phyloP scores from a whole-genome alignment of 192 early-diverging fungal species.

The Piromyces sp. region DNA sequence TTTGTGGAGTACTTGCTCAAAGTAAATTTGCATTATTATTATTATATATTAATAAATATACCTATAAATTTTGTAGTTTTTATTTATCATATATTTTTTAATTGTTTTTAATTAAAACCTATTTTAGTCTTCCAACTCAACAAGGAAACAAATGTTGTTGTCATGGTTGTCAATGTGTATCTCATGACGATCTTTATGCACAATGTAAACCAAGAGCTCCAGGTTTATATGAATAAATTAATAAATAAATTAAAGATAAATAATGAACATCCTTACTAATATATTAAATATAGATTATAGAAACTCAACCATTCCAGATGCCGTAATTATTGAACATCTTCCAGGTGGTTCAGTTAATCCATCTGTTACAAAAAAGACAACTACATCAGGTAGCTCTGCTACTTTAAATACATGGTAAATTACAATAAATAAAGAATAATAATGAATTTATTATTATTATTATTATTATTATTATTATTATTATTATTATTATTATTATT shows the following conservation, averaged over 20 bases:
- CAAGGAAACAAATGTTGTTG: background rate
- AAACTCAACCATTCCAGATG: background rate
- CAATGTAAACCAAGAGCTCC: background rate
- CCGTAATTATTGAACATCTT: background rate
- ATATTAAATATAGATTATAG: background rate
- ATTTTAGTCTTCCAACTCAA: background rate
- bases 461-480: too few species aligned
- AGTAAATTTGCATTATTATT: background rate
- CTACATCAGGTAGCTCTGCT: background rate
- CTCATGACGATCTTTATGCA: background rate
- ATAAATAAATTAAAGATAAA: background rate
- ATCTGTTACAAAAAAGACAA: background rate
- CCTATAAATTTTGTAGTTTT: too few species aligned
- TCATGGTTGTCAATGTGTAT: background rate
- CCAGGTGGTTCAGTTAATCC: background rate
- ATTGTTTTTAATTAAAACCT: too few species aligned
- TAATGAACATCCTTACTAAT: too few species aligned
- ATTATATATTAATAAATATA: too few species aligned
- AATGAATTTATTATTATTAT: too few species aligned
- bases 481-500: too few species aligned
- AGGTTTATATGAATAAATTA: background rate
- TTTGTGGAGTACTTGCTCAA: background rate
- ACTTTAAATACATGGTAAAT: background rate
- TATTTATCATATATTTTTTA: too few species aligned
- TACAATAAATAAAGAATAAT: too few species aligned